Evolutionary conservation across 169 alveolate genomes (phyloP), one percentile per base, ranked within the genome.

Genomic region (Eimeria necatrix): DNA sequence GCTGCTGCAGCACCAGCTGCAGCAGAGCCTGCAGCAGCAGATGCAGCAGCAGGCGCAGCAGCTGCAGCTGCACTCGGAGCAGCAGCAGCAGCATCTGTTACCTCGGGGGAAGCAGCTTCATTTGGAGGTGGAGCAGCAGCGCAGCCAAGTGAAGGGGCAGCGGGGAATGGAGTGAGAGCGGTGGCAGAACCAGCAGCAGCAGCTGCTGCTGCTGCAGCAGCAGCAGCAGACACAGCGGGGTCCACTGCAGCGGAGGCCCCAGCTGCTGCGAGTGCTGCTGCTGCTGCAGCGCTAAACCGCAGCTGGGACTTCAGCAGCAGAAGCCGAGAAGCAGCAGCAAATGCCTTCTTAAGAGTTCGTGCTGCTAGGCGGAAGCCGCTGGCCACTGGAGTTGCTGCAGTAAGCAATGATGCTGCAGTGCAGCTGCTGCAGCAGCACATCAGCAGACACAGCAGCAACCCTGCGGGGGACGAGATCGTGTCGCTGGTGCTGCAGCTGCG

Each of bases 401-500:
- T 68, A 3, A 68, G 32, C 78, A 68, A n/a, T 52, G 78, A 68
- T 68, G 78, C 78, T 68, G 78, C n/a, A 14, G 12, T 68, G 78
- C 78, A 18, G n/a, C 78, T 68, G 14, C 78, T 68, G 78, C 78
- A 68, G 78, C 78, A 68, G 78, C 78, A 68, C 32, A n/a, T 16
- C 32, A 68, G 78, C 78, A 68, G 78, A 68, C 78, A 68, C 32
- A n/a, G 78, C 32, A n/a, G 32, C 78, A 68, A 18, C 78, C 78
- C 78, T 18, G 41, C 78, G 4, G 78, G n/a, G 12, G 78, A 68
- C 32, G 78, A 68, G 78, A 68, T 68, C 9, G 78, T 68, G 9
- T 68, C 78, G n/a, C 5, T 68, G 12, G 78, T 68, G 32, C 78
- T 68, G 78, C 78, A 68, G 78, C 78, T 68, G 78, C 78, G 78